Percentiles rank a stretch among this genome's conserved stretches.
Evolutionary conservation across 2,329 filamentous ascomycete genomes (phyloP).

Genomic region (Arthrinium phaeospermum): DNA sequence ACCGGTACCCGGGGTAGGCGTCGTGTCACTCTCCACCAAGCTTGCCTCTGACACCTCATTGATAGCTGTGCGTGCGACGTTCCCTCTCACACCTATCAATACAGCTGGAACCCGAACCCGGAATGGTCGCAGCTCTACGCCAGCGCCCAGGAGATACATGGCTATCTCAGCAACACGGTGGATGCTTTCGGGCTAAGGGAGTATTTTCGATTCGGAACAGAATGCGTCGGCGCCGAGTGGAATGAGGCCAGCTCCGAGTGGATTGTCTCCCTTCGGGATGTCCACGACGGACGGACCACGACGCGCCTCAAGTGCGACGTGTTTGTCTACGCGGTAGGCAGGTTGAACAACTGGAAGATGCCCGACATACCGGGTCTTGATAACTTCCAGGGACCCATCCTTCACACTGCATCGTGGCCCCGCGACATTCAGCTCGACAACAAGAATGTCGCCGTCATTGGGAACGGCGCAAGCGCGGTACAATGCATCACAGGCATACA

Average conservation of each 20-base stretch:
- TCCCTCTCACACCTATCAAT: slow-evolving; percentile 62
- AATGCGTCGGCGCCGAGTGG: slow-evolving; percentile 51
- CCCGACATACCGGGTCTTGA: slow-evolving; percentile 49
- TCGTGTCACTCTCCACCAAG: not conserved
- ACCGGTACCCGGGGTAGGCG: slow-evolving; percentile 40
- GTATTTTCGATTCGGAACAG: slow-evolving; percentile 50
- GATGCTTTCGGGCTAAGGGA: slow-evolving; percentile 53
- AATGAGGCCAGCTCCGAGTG: slow-evolving; percentile 45
- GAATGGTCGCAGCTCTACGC: slow-evolving; percentile 55
- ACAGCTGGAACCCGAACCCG: slow-evolving; percentile 60
- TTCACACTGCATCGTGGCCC: slow-evolving; percentile 47
- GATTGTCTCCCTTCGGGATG: slow-evolving; percentile 44
- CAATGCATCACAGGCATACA: slow-evolving; percentile 58
- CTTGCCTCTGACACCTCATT: not conserved
- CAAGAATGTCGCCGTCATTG: slow-evolving; percentile 56
- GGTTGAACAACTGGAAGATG: slow-evolving; percentile 50
- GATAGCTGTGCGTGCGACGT: slow-evolving; percentile 34
- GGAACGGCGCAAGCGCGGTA: slow-evolving; percentile 57
- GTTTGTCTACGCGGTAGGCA: slow-evolving; percentile 47
- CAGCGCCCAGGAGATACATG: slow-evolving; percentile 45
- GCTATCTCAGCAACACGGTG: slow-evolving; percentile 50
- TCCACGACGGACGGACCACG: slow-evolving; percentile 39
- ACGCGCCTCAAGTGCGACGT: slow-evolving; percentile 46
- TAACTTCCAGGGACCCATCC: slow-evolving; percentile 47
- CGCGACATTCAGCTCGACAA: slow-evolving; percentile 50